Percentiles rank a stretch among this genome's conserved stretches.
Conservation (phyloP, 2,329 filamentous ascomycete species). For the Dothiorella sarmentorum region DNA sequence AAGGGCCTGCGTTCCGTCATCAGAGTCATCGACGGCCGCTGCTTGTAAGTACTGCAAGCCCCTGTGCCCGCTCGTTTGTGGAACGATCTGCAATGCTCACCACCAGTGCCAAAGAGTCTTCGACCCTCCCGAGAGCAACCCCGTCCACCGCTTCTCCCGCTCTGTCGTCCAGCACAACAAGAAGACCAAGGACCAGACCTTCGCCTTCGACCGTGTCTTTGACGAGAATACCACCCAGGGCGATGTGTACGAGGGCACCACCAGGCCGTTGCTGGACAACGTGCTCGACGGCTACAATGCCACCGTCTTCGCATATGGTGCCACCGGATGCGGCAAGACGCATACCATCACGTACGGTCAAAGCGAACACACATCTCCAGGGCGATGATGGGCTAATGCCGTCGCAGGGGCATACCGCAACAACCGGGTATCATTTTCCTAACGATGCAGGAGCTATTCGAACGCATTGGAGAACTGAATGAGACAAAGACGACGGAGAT, state of each 20-base stretch:
- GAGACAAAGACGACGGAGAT: constrained; percentile 87
- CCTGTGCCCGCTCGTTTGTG: constrained; percentile 6
- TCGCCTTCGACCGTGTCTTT: constrained; percentile 94
- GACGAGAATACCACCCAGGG: constrained; percentile 90
- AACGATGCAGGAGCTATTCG: constrained; percentile 98
- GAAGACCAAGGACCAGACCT: constrained; percentile 94
- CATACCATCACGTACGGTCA: constrained; percentile 70
- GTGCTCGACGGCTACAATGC: constrained; percentile 98
- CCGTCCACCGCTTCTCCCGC: constrained; percentile 80
- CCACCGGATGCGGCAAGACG: constrained; percentile 96
- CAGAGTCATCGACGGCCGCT: constrained; percentile 94
- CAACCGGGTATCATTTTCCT: constrained; percentile 97
- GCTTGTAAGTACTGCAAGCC: constrained; percentile 61
- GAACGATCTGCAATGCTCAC: constrained; percentile 25
- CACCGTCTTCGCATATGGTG: constrained; percentile 96
- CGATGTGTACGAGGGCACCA: constrained; percentile 94
- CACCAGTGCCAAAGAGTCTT: constrained; percentile 65
- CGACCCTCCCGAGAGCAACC: constrained; percentile 92
- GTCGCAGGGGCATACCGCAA: constrained; percentile 67
- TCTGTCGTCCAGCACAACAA: constrained; percentile 78
- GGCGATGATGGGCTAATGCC: constrained; percentile 67
- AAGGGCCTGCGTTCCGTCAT: constrained; percentile 88
- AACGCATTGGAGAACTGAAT: constrained; percentile 83
- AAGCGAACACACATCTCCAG: constrained; percentile 62
- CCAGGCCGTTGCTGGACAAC: constrained; percentile 83